phyloP scores from a whole-genome alignment of 2,329 filamentous ascomycete species.

The Fusarium foetens region DNA sequence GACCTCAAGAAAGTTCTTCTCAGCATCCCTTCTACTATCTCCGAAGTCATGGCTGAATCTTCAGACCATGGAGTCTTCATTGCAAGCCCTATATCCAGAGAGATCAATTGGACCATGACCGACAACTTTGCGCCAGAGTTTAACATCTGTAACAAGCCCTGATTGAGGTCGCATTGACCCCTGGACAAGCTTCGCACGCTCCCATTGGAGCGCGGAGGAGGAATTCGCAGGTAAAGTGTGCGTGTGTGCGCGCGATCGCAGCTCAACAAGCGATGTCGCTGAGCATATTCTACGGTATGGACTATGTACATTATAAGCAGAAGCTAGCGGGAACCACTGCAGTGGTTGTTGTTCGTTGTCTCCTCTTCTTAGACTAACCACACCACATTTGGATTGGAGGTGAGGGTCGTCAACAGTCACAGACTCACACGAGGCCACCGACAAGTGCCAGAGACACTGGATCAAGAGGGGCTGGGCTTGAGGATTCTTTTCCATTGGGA shows the following conservation, averaged over 20 bases:
- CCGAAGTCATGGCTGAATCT: slow-evolving; percentile 19
- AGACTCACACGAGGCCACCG: slow-evolving; percentile 33
- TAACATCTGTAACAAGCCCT: slow-evolving; percentile 24
- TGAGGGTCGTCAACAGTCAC: slow-evolving; percentile 36
- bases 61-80: slow-evolving; percentile 6
- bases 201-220: slow-evolving; percentile 32
- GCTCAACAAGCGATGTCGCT: slow-evolving; percentile 36
- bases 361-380: slow-evolving; percentile 19
- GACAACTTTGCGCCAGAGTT: slow-evolving; percentile 33
- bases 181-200: slow-evolving; percentile 32
- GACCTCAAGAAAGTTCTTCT: slow-evolving; percentile 6
- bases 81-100: not conserved
- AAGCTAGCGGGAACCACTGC: slow-evolving; percentile 34
- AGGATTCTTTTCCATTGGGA: slow-evolving; percentile 22
- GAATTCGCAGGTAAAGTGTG: slow-evolving; percentile 27
- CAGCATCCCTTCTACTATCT: not conserved
- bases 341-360: slow-evolving; percentile 18
- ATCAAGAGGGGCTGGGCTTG: slow-evolving; percentile 40
- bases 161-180: slow-evolving; percentile 33
- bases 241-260: slow-evolving; percentile 29
- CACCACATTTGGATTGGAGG: slow-evolving; percentile 33
- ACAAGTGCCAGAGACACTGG: slow-evolving; percentile 27
- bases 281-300: slow-evolving; percentile 17
- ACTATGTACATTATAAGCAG: not conserved
- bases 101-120: slow-evolving; percentile 5